A percentile compares a stretch with the other conserved stretches of the same genome.
These are phyloP conservation scores for Amoebophrya sp. DNA, from an alignment of 169 alveolate genomes.

Conservation along the genomic window DNA sequence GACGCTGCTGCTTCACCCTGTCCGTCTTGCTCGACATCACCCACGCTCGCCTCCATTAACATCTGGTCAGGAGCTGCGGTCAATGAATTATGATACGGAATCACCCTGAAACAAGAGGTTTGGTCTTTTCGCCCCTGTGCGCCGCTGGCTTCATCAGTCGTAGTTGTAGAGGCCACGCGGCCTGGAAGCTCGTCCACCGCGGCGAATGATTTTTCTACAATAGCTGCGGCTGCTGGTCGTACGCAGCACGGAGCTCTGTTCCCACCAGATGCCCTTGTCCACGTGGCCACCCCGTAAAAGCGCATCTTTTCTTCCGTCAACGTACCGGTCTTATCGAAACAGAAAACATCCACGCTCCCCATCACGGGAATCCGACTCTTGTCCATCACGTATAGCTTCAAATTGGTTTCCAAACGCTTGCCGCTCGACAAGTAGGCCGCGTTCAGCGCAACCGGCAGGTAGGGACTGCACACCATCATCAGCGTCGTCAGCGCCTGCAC, in stretches of 20 bases:
- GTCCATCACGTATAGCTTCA: neutral
- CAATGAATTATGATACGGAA: too few relatives aligned
- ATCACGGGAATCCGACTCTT: neutral
- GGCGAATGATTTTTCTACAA: neutral
- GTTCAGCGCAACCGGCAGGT: neutral
- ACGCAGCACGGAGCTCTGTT: too few relatives aligned
- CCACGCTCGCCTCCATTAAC: neutral
- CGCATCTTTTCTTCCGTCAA: neutral
- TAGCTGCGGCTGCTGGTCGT: neutral
- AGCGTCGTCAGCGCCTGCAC: neutral
- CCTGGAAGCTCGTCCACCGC: too few relatives aligned
- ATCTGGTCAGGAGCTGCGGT: neutral
- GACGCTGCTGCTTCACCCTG: too few relatives aligned
- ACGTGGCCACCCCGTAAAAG: neutral
- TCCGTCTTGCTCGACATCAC: neutral
- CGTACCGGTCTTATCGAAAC: neutral
- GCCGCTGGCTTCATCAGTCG: too few relatives aligned
- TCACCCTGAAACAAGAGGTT: too few relatives aligned
- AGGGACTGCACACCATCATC: neutral
- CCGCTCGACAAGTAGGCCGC: neutral
- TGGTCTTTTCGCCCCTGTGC: too few relatives aligned
- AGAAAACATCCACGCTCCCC: neutral
- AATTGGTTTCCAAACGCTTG: neutral
- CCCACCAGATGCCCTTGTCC: neutral
- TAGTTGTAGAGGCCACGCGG: too few relatives aligned